phyloP scores from a whole-genome alignment of 2,329 filamentous ascomycete species.

The Neofusicoccum umdonicola region DNA sequence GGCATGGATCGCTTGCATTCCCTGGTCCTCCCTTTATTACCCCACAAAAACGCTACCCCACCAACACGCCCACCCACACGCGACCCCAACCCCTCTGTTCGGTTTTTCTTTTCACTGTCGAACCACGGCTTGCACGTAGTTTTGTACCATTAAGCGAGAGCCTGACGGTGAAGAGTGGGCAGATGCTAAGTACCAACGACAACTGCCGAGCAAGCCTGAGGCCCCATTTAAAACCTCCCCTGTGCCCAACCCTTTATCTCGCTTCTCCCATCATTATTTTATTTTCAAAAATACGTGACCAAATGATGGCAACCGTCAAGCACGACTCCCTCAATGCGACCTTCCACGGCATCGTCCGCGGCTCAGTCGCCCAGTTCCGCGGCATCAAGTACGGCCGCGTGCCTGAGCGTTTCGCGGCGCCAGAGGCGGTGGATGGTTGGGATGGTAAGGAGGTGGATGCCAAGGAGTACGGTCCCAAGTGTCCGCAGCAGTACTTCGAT shows the following conservation, averaged over 20 bases:
- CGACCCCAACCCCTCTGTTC: too few relatives aligned
- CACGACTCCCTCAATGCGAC: conserved; percentile 20
- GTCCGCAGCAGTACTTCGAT: conserved; percentile 43
- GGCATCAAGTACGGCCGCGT: conserved; percentile 22
- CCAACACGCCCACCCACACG: background rate
- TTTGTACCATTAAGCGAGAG: background rate
- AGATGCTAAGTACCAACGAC: background rate
- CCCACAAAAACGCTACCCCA: conserved; percentile 11
- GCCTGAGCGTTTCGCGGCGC: conserved; percentile 19
- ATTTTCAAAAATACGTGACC: too few relatives aligned
- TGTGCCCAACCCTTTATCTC: too few relatives aligned
- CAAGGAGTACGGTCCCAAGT: conserved; percentile 33
- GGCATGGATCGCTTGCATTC: background rate
- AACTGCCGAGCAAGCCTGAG: background rate
- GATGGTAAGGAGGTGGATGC: conserved; percentile 27
- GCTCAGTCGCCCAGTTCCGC: conserved; percentile 20
- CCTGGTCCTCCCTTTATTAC: background rate
- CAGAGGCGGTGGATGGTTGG: conserved; percentile 15
- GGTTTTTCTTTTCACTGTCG: background rate
- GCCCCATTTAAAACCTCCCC: background rate
- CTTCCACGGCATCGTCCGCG: conserved; percentile 16
- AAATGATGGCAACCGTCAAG: background rate
- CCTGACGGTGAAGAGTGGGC: background rate
- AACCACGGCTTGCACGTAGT: background rate
- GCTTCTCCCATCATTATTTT: background rate